These are phyloP conservation scores for Sporobolomyces phaffii DNA, from an alignment of 768 basidiomycete genomes.

Conservation along the genomic window DNA sequence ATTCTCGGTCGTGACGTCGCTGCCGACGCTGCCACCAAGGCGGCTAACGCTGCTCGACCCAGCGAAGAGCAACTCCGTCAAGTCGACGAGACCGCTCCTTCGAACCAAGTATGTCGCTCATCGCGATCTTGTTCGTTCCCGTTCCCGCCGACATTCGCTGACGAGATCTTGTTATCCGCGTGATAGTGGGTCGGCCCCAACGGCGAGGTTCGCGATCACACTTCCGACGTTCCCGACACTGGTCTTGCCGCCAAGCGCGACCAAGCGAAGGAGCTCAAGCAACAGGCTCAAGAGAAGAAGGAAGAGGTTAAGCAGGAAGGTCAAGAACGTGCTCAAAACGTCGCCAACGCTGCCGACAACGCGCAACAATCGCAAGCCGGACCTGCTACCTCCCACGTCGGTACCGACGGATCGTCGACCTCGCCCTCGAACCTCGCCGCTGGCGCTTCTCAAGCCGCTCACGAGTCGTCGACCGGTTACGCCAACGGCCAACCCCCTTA, in stretches of 20 bases:
- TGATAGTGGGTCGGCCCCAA: conserved; percentile 49
- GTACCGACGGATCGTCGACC: conserved; percentile 32
- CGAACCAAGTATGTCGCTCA: conserved; percentile 50
- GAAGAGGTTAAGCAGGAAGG: conserved; percentile 36
- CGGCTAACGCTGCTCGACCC: conserved; percentile 65
- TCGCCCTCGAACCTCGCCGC: neutral
- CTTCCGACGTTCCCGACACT: conserved; percentile 53
- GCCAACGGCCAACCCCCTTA: conserved; percentile 29
- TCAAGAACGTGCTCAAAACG: conserved; percentile 41
- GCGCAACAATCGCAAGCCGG: conserved; percentile 33
- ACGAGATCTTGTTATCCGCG: no score
- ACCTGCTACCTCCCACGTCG: conserved; percentile 32
- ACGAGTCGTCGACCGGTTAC: conserved; percentile 22
- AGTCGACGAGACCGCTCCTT: conserved; percentile 65
- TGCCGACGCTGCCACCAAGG: conserved; percentile 60
- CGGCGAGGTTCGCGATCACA: conserved; percentile 49
- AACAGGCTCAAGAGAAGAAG: conserved; percentile 41
- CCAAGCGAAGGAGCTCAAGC: conserved; percentile 42
- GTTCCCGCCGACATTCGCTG: no score
- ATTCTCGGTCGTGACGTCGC: conserved; percentile 46
- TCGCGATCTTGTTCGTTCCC: conserved; percentile 52
- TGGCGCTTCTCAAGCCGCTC: no score
- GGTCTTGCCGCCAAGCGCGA: conserved; percentile 53
- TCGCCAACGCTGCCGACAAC: conserved; percentile 45
- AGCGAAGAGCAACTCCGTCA: conserved; percentile 56